Evolutionary conservation across 2,329 filamentous ascomycete genomes (phyloP).

Genomic region (Cordyceps tenuipes): DNA sequence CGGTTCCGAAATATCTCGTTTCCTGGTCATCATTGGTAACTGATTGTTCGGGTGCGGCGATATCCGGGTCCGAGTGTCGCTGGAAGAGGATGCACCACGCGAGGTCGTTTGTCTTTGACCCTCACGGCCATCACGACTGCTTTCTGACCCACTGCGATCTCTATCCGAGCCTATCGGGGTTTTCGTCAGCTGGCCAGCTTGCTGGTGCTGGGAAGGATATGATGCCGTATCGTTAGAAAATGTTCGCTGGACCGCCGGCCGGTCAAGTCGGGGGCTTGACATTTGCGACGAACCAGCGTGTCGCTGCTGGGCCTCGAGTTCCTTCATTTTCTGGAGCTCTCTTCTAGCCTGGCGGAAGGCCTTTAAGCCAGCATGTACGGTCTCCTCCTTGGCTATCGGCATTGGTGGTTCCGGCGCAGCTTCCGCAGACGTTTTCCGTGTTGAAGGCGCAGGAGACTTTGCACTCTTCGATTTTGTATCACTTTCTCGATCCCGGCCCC

Average conservation of each 20-base stretch:
- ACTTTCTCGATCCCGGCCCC: slow-evolving; percentile 33
- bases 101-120: slow-evolving; percentile 18
- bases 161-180: slow-evolving; percentile 33
- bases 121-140: slow-evolving; percentile 38
- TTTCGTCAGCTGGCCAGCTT: slow-evolving; percentile 24
- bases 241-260: slow-evolving; percentile 23
- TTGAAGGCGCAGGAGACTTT: slow-evolving; percentile 33
- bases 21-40: slow-evolving; percentile 28
- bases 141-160: slow-evolving; percentile 47
- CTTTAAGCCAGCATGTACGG: slow-evolving; percentile 41
- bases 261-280: slow-evolving; percentile 15
- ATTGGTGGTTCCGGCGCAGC: not conserved
- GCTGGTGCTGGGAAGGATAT: slow-evolving; percentile 37
- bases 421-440: slow-evolving; percentile 25
- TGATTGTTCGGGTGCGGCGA: slow-evolving; percentile 21
- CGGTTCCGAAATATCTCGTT: slow-evolving; percentile 43
- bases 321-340: slow-evolving; percentile 48
- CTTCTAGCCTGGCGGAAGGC: slow-evolving; percentile 50
- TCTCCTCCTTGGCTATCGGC: slow-evolving; percentile 30
- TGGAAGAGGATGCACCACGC: slow-evolving; percentile 11
- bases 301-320: slow-evolving; percentile 39
- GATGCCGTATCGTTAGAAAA: slow-evolving; percentile 37
- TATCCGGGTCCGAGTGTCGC: slow-evolving; percentile 24
- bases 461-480: slow-evolving; percentile 43
- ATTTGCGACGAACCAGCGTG: slow-evolving; percentile 25